Percentiles rank a stretch among this genome's conserved stretches.
phyloP scores from a whole-genome alignment of 768 basidiomycete species.

The Collybiopsis confluens region DNA sequence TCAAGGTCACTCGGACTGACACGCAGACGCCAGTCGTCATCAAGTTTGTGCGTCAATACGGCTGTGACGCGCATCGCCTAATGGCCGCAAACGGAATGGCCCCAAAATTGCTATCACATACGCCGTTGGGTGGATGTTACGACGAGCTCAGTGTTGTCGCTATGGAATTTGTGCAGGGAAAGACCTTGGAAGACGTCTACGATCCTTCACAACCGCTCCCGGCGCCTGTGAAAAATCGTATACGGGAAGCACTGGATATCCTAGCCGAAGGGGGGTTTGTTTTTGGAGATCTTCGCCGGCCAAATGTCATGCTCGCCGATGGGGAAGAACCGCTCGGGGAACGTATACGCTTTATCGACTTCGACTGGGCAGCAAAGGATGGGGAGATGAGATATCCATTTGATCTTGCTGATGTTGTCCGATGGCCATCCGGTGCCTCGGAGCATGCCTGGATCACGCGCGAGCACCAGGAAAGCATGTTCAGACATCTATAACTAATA shows the following conservation, averaged over 20 bases:
- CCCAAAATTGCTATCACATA: slow-evolving; percentile 20
- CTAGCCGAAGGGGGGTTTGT: not conserved
- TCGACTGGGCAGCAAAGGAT: slow-evolving; percentile 3
- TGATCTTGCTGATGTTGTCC: not conserved
- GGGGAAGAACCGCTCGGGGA: not conserved
- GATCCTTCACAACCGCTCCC: not conserved
- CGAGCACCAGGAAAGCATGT: slow-evolving; percentile 7
- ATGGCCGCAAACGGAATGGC: slow-evolving; percentile 20
- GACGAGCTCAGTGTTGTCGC: slow-evolving; percentile 21
- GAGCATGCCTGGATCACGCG: slow-evolving; percentile 1
- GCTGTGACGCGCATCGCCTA: slow-evolving; percentile 16
- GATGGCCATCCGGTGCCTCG: not conserved
- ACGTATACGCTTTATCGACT: slow-evolving; percentile 3
- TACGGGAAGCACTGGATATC: not conserved
- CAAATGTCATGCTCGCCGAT: slow-evolving; percentile 1
- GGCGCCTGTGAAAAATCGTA: not conserved
- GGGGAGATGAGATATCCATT: slow-evolving; percentile 3
- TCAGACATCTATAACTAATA: too few species aligned
- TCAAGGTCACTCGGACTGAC: slow-evolving; percentile 13
- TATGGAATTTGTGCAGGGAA: slow-evolving; percentile 23
- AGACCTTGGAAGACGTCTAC: slow-evolving; percentile 1
- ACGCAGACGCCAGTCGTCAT: slow-evolving; percentile 18
- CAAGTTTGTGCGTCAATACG: slow-evolving; percentile 29
- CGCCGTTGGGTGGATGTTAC: slow-evolving; percentile 9
- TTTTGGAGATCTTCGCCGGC: slow-evolving; percentile 3